Conservation (phyloP, 805 yeast species). For the Candida alai region DNA sequence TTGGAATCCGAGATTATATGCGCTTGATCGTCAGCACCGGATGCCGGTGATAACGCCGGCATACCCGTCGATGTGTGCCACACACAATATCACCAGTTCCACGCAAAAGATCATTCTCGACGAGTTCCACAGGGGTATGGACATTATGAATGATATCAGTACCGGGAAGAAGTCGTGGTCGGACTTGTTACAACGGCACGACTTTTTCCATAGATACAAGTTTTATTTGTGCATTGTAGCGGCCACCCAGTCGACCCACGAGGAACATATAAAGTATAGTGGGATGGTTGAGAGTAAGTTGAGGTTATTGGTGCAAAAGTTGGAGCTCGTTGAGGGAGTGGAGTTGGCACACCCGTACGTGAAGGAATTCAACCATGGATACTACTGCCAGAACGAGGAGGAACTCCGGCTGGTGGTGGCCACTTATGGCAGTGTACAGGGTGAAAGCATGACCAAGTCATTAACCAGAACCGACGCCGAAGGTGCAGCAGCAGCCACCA, state of each 20-base stretch:
- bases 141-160: slow-evolving; percentile 64
- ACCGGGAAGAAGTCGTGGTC: slow-evolving; percentile 67
- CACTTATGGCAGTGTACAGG: slow-evolving; percentile 49
- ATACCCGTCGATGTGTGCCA: slow-evolving; percentile 98
- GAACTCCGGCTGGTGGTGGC: neutral
- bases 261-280: slow-evolving; percentile 86
- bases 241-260: slow-evolving; percentile 66
- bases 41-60: slow-evolving; percentile 99
- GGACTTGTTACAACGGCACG: slow-evolving; percentile 72
- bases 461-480: slow-evolving; percentile 8
- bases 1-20: slow-evolving; percentile 92
- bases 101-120: slow-evolving; percentile 76
- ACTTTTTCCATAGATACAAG: slow-evolving; percentile 78
- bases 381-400: slow-evolving; percentile 15
- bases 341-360: slow-evolving; percentile 87
- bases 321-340: slow-evolving; percentile 74
- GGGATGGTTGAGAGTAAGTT: slow-evolving; percentile 90
- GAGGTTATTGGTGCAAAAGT: slow-evolving; percentile 74
- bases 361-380: slow-evolving; percentile 53
- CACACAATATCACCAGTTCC: slow-evolving; percentile 89
- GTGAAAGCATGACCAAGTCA: too few species aligned
- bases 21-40: slow-evolving; percentile 82
- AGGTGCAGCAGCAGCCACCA: slow-evolving; percentile 26
- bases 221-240: slow-evolving; percentile 82
- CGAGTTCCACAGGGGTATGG: slow-evolving; percentile 78